These are phyloP conservation scores for Nannizziopsis arthrosporioides DNA, from an alignment of 2,329 filamentous ascomycete species.

Conservation along the genomic window DNA sequence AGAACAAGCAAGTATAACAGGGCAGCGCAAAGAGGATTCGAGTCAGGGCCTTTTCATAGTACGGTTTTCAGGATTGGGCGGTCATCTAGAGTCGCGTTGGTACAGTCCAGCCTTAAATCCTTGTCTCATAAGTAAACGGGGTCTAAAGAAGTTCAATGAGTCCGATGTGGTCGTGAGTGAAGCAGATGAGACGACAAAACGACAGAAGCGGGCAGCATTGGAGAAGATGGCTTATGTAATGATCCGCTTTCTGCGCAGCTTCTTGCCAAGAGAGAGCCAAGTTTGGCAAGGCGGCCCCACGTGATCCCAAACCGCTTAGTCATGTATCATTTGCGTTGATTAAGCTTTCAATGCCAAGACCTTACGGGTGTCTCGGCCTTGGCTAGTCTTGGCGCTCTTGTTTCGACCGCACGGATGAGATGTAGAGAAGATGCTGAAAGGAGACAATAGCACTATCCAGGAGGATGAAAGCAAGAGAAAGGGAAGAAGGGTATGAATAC, in stretches of 20 bases:
- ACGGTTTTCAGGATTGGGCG: too few species aligned
- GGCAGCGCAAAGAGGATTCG: background rate
- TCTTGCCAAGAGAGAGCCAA: conserved; percentile 13
- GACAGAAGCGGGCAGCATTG: background rate
- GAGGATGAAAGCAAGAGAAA: background rate
- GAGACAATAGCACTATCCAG: too few species aligned
- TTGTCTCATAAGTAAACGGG: too few species aligned
- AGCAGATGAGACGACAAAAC: background rate
- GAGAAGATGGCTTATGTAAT: background rate
- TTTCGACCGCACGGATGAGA: background rate
- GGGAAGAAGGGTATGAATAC: background rate
- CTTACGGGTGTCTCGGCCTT: background rate
- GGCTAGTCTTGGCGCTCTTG: background rate
- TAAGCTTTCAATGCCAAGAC: conserved; percentile 13
- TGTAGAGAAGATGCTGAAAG: background rate
- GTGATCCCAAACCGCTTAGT: conserved; percentile 8
- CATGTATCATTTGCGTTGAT: background rate
- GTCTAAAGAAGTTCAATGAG: too few species aligned
- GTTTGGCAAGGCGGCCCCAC: conserved; percentile 1
- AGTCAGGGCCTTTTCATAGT: too few species aligned
- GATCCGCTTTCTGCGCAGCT: background rate
- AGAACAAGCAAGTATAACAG: background rate
- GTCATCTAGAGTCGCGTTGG: too few species aligned
- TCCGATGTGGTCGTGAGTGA: background rate
- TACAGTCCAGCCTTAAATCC: too few species aligned